Percentiles rank a stretch among this genome's conserved stretches.
These are phyloP conservation scores for Grosmannia serpens DNA, from an alignment of 2,329 filamentous ascomycete genomes.

Conservation along the genomic window DNA sequence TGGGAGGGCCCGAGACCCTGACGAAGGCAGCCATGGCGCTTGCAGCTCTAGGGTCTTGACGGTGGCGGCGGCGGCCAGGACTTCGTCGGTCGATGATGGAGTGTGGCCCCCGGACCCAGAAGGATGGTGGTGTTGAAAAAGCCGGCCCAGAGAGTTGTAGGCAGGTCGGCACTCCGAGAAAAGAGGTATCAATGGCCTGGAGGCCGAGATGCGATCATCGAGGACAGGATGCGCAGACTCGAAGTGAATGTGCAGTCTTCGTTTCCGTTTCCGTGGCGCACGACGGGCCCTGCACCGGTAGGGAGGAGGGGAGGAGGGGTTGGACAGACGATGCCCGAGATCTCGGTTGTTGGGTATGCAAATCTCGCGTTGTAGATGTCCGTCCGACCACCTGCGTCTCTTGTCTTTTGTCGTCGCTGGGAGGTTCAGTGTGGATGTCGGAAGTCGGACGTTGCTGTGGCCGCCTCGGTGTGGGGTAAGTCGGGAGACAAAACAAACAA, in stretches of 20 bases:
- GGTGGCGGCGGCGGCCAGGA: neutral
- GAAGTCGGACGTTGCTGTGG: neutral
- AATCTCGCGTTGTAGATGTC: neutral
- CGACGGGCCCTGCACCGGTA: neutral
- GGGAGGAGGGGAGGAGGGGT: neutral
- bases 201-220: neutral
- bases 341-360: neutral
- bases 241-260: neutral
- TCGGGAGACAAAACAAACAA: neutral
- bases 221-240: neutral
- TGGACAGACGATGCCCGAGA: neutral
- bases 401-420: neutral
- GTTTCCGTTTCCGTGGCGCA: neutral
- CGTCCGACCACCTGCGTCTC: neutral
- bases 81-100: neutral
- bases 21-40: constrained; percentile 43
- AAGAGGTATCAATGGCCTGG: neutral
- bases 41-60: constrained; percentile 7
- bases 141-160: neutral
- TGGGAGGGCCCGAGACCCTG: constrained; percentile 92
- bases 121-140: neutral
- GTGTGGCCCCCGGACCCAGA: neutral
- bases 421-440: neutral
- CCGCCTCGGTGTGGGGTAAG: constrained; percentile 1
- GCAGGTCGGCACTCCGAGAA: neutral